phyloP scores from a whole-genome alignment of 2,329 filamentous ascomycete species.

The Trichoderma pleuroti region DNA sequence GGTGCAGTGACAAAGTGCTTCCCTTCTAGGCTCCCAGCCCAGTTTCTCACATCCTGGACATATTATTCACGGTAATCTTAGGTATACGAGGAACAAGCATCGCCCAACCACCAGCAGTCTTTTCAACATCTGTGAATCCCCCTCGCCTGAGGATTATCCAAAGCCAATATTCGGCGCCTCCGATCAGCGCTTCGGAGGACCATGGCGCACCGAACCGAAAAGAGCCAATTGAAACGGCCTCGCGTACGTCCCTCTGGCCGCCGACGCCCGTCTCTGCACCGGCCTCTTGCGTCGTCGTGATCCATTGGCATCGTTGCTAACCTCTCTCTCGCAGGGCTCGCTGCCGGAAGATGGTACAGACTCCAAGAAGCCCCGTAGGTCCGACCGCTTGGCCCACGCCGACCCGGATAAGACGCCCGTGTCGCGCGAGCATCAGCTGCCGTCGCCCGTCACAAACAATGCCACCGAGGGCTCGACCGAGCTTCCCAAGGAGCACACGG shows the following conservation, averaged over 20 bases:
- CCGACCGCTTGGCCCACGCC: conserved; percentile 63
- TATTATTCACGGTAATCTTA: conserved; percentile 25
- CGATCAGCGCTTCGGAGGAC: conserved; percentile 25
- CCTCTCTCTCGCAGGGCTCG: conserved; percentile 52
- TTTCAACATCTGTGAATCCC: conserved; percentile 1
- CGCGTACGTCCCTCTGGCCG: conserved; percentile 53
- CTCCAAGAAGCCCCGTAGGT: conserved; percentile 79
- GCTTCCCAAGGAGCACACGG: conserved; percentile 63
- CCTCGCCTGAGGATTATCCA: conserved; percentile 11
- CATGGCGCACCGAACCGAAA: conserved; percentile 64
- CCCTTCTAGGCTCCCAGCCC: conserved; percentile 21
- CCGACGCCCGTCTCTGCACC: conserved; percentile 10
- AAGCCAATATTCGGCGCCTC: conserved; percentile 6
- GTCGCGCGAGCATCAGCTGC: conserved; percentile 65
- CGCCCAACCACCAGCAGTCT: conserved; percentile 5
- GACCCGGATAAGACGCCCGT: conserved; percentile 54
- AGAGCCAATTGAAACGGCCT: conserved; percentile 80
- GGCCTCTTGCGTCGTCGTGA: neutral
- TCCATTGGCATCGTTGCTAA: conserved; percentile 26
- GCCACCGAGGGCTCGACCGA: conserved; percentile 47
- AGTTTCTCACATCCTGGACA: conserved; percentile 13
- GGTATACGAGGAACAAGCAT: conserved; percentile 25
- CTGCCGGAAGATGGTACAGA: conserved; percentile 62
- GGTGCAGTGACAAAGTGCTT: conserved; percentile 16
- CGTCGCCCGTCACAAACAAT: conserved; percentile 72